A percentile compares a stretch with the other conserved stretches of the same genome.
These are phyloP conservation scores for Trametes cubensis DNA, from an alignment of 768 basidiomycete species.

Conservation along the genomic window DNA sequence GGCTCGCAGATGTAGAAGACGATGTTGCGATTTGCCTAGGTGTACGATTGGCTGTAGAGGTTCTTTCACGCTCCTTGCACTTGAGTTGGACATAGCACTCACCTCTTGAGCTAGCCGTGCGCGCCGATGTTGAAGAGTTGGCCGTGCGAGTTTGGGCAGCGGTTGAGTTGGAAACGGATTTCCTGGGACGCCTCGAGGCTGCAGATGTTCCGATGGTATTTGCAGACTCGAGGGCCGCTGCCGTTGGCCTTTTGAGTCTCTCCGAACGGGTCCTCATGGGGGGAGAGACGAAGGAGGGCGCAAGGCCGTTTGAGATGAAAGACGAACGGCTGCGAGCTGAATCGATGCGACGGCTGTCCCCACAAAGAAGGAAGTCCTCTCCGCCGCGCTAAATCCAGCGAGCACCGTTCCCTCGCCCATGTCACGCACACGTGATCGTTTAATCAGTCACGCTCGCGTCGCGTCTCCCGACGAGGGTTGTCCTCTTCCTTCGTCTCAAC, in stretches of 20 bases:
- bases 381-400: background rate
- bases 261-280: background rate
- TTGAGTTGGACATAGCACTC: background rate
- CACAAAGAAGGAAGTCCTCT: slow-evolving; percentile 4
- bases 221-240: background rate
- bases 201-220: background rate
- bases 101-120: background rate
- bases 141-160: background rate
- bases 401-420: background rate
- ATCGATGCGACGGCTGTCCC: background rate
- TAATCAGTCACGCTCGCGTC: slow-evolving; percentile 1
- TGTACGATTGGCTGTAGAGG: background rate
- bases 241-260: slow-evolving; percentile 7
- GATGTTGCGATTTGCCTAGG: background rate
- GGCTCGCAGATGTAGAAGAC: background rate
- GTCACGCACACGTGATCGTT: slow-evolving; percentile 5
- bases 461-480: background rate
- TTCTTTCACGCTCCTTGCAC: background rate
- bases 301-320: slow-evolving; percentile 7
- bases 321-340: background rate
- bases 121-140: background rate
- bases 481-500: background rate
- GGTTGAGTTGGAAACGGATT: background rate
- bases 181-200: background rate
- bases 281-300: background rate